Evolutionary conservation across 495 filamentous ascomycete species (phyloP), one percentile per base, ranked within the genome.

Genomic region (Trichoderma gamsii): DNA sequence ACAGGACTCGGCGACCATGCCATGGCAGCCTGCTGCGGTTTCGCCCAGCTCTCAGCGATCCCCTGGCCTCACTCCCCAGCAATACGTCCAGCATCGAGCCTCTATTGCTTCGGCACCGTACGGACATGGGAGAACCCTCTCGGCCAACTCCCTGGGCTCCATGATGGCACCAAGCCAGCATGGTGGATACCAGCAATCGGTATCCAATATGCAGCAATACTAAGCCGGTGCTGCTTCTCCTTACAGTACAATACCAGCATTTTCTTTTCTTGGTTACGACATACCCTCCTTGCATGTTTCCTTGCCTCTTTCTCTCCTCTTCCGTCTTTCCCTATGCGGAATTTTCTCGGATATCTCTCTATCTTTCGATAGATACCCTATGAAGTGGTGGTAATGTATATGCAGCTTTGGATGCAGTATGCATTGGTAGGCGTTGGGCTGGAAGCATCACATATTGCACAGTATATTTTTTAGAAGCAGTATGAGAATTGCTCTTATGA

Each of bases 61-160:
- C 3, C 9, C 4, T 23, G 70, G 70, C 0, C 51, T 83, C 3
- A 80, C 82, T 0, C 76, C 94, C 21, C 92, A 97, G 73, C 87
- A 97, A 73, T 97, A 87, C 77, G 92, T 97, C n/a, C 87, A 92
- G 69, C 90, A 95, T 70, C 86, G 92, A 64, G 89, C 90, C 5
- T 84, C 88, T 8, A 82, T 83, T 27, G 78, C 78, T 7, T 71
- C 74, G 8, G 75, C 63, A 21, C 80, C 77, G 72, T 82, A 83
- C 77, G 71, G 77, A 7, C 86, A 88, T 69, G 88, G 90, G 69
- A 83, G 85, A 56, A 83, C 84, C 64, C 77, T 84, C 3, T 86
- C 89, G 1, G 79, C 83, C 18, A 85, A 83, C 67, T 81, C 79
- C 9, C 77, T 83, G 64, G 52, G 67, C 25, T 56, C 68, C 56